Evolutionary conservation across 495 filamentous ascomycete genomes (phyloP), one percentile per base, ranked within the genome.

Genomic region (Lepraria neglecta): DNA sequence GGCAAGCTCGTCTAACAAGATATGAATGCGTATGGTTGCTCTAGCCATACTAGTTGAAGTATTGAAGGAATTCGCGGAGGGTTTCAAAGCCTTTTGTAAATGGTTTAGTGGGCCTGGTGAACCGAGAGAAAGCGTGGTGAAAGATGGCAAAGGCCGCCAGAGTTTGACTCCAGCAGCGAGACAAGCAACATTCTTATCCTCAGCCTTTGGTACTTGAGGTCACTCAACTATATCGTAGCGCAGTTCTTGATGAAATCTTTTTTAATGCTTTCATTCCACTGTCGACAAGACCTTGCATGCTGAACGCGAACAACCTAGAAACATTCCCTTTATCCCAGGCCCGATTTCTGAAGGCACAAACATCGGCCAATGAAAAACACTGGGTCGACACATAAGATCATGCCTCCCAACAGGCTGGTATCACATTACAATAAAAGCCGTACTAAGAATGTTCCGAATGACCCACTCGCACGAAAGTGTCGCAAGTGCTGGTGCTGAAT

Each of bases 401-500:
- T 54, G 51, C 31, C 51, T 60, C 40, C 51, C 35, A 38, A 10
- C 51, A 53, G 27, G 43, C 51, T 61, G 59, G 59, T 61, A 61
- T 61, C 59, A 56, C 59, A 61, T 56, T 56, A 61, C 44, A 56
- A 48, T 46, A 61, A 56, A 19, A 38, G 9, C 31, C 59, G 51
- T 61, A 48, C 28, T 45, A 27, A 42, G 17, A 47, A 46, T 44
- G 19, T 45, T 47, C 30, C 54, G 42, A 31, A 42, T 44, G 35
- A 45, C 54, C 31, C 59, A 28, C 35, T 27, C 48, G 38, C 31
- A 46, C 59, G 14, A 43, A 12, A 33, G 33, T 33, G 42, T 56
- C 51, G 51, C 24, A 48, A 61, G 52, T 54, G 31, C 15, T 15
- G 27, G 48, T 54, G 43, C 19, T 27, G 38, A 50, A 30, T 40